These are phyloP conservation scores for Phanerochaete carnosa DNA, from an alignment of 768 basidiomycete genomes.

Conservation along the genomic window DNA sequence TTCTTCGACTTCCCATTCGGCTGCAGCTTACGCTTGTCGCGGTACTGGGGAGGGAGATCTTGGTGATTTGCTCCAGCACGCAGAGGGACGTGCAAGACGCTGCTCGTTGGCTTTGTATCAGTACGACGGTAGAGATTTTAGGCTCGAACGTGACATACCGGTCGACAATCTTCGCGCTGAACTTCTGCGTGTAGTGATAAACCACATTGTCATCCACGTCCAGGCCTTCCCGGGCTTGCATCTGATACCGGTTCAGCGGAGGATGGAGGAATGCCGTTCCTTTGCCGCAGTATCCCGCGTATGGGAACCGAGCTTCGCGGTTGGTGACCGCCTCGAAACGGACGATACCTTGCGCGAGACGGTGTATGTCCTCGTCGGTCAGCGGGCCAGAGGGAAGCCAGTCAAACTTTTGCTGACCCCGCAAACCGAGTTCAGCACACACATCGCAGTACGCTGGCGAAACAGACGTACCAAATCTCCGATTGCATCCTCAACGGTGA, in stretches of 20 bases:
- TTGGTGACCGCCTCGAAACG: conserved; percentile 38
- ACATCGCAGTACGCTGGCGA: neutral
- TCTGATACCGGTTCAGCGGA: conserved; percentile 45
- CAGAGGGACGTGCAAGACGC: conserved; percentile 47
- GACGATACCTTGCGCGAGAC: conserved; percentile 39
- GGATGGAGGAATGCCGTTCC: conserved; percentile 38
- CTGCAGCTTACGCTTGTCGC: neutral
- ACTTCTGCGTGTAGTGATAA: conserved; percentile 56
- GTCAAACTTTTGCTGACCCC: conserved; percentile 58
- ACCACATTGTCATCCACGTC: conserved; percentile 33
- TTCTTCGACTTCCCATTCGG: neutral
- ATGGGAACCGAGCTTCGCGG: neutral
- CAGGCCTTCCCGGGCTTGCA: conserved; percentile 30
- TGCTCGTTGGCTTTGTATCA: neutral
- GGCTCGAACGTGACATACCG: conserved; percentile 39
- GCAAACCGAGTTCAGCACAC: neutral
- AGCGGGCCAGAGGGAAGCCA: conserved; percentile 39
- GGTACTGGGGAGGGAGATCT: neutral
- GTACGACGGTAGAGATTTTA: neutral
- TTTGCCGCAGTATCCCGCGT: conserved; percentile 16
- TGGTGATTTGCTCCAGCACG: conserved; percentile 45
- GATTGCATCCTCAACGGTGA: conserved; percentile 66
- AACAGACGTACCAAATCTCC: conserved; percentile 58
- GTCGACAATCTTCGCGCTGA: conserved; percentile 42
- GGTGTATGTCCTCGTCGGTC: conserved; percentile 27